Evolutionary conservation across 805 yeast genomes (phyloP).

Genomic region (Saccharomycopsis guyanensis): DNA sequence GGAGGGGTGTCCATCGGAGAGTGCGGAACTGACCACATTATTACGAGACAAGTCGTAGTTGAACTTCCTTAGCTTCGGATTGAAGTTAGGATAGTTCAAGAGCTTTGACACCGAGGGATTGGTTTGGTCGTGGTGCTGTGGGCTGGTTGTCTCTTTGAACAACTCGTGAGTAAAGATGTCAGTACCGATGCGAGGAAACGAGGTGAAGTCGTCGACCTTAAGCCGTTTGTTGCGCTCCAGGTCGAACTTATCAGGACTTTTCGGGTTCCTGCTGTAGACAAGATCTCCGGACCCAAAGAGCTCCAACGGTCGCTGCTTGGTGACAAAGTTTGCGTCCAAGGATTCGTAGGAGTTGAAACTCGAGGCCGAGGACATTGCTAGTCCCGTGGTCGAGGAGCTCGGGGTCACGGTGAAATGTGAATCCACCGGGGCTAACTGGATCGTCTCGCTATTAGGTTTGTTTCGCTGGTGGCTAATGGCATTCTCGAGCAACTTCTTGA

Average conservation of each 20-base stretch:
- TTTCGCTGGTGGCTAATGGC: not conserved
- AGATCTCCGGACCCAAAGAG: slow-evolving; percentile 18
- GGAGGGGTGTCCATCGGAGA: not conserved
- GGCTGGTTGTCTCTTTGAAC: not conserved
- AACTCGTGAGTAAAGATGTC: slow-evolving; percentile 15
- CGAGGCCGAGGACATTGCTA: not conserved
- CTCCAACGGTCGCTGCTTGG: not conserved
- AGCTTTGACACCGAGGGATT: not conserved
- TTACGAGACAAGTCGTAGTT: slow-evolving; percentile 6
- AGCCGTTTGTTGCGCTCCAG: not conserved
- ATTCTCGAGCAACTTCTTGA: slow-evolving; percentile 6
- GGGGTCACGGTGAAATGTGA: not conserved
- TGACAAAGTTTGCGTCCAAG: not conserved
- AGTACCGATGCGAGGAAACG: slow-evolving; percentile 14
- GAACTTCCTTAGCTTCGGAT: slow-evolving; percentile 9
- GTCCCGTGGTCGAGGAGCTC: not conserved
- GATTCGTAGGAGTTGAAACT: not conserved
- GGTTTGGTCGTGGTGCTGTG: not conserved
- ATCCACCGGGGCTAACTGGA: too few relatives aligned
- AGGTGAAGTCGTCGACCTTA: not conserved
- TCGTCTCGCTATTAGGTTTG: too few relatives aligned
- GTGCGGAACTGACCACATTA: not conserved
- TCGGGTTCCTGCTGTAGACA: slow-evolving; percentile 4
- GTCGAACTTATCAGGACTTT: not conserved
- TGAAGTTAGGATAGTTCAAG: slow-evolving; percentile 12